These are phyloP conservation scores for Lindgomyces ingoldianus DNA, from an alignment of 495 filamentous ascomycete genomes.

Conservation along the genomic window DNA sequence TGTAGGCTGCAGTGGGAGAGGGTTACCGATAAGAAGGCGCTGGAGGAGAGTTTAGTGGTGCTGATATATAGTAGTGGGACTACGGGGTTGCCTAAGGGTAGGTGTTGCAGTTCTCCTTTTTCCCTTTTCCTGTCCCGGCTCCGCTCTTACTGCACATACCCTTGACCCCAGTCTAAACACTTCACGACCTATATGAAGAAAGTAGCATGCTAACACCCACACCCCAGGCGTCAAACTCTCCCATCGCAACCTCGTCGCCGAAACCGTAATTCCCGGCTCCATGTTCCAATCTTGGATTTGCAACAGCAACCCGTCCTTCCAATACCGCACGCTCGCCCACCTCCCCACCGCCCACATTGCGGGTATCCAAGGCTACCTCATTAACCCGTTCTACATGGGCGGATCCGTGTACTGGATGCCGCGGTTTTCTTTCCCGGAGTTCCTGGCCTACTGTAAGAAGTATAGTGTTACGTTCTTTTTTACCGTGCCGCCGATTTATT, in stretches of 20 bases:
- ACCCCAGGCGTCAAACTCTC: slow-evolving; percentile 38
- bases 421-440: slow-evolving; percentile 50
- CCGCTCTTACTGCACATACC: no score
- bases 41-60: slow-evolving; percentile 35
- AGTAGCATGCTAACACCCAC: neutral
- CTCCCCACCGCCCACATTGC: slow-evolving; percentile 52
- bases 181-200: neutral
- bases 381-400: slow-evolving; percentile 43
- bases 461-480: slow-evolving; percentile 53
- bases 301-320: slow-evolving; percentile 29
- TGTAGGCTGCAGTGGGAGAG: slow-evolving; percentile 45
- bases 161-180: no score
- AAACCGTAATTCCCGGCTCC: slow-evolving; percentile 36
- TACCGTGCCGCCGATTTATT: slow-evolving; percentile 54
- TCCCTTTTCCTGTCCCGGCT: neutral
- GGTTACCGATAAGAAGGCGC: slow-evolving; percentile 47
- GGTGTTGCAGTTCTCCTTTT: neutral
- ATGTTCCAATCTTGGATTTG: slow-evolving; percentile 35
- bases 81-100: slow-evolving; percentile 44
- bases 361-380: slow-evolving; percentile 51
- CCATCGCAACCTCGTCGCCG: slow-evolving; percentile 42
- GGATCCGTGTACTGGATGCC: slow-evolving; percentile 56
- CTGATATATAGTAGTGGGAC: slow-evolving; percentile 43
- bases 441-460: slow-evolving; percentile 48
- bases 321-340: slow-evolving; percentile 51